Percentiles rank a stretch among this genome's conserved stretches.
Evolutionary conservation across 2,329 filamentous ascomycete genomes (phyloP).

Genomic region (Penicillium verrucosum): DNA sequence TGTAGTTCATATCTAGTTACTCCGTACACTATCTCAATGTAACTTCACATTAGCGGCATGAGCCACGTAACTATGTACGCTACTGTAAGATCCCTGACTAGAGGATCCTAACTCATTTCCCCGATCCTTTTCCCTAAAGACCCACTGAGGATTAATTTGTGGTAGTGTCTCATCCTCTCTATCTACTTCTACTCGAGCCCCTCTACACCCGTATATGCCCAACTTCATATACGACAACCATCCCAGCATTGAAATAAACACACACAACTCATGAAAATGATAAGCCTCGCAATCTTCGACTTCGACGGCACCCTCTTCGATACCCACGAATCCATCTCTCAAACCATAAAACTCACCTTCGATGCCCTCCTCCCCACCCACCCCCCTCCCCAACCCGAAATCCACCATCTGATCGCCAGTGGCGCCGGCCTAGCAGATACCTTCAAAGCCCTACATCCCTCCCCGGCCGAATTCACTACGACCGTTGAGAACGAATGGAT

Average conservation of each 20-base stretch:
- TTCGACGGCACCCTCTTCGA: conserved; percentile 22
- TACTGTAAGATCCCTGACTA: neutral
- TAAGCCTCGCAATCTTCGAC: conserved; percentile 15
- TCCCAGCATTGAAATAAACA: neutral
- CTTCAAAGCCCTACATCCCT: conserved; percentile 10
- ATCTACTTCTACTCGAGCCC: neutral
- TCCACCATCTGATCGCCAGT: conserved; percentile 16
- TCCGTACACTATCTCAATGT: neutral
- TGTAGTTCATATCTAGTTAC: neutral
- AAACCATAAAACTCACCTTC: conserved; percentile 16
- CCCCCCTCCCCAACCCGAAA: conserved; percentile 5
- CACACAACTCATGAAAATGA: neutral
- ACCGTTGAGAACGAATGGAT: conserved; percentile 19
- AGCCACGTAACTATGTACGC: neutral
- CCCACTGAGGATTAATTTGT: neutral
- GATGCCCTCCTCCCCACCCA: conserved; percentile 10
- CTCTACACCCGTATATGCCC: no score
- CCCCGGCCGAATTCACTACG: neutral
- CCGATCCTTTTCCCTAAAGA: fast-evolving
- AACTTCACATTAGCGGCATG: neutral
- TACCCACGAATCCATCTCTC: conserved; percentile 16
- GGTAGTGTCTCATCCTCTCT: neutral
- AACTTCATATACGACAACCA: neutral
- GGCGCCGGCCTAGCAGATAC: conserved; percentile 15
- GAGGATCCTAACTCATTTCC: neutral